A percentile compares a stretch with the other conserved stretches of the same genome.
Evolutionary conservation across 1,284 basidiomycete species (phyloP).

Genomic region (Fomitopsis schrenkii): DNA sequence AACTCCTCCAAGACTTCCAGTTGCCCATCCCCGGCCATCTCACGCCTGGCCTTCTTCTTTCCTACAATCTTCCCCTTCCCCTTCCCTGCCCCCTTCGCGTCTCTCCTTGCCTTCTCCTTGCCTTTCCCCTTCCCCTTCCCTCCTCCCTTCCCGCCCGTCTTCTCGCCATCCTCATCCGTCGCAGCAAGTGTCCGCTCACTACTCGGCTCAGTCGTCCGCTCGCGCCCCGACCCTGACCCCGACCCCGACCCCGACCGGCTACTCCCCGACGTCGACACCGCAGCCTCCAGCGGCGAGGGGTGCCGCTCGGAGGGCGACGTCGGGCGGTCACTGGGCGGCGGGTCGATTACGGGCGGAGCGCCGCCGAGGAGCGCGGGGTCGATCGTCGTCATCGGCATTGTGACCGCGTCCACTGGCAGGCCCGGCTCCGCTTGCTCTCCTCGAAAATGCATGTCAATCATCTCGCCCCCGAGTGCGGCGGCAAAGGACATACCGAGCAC

Average conservation of each 20-base stretch:
- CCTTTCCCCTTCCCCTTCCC: slow-evolving; percentile 7
- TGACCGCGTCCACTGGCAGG: background rate
- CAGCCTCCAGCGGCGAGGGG: background rate
- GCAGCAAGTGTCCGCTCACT: background rate
- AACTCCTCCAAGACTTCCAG: background rate
- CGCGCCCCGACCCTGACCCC: too few relatives aligned
- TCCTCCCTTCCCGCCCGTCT: background rate
- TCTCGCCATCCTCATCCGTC: background rate
- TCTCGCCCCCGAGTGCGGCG: background rate
- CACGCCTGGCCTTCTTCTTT: background rate
- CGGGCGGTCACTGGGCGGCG: background rate
- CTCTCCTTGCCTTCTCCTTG: slow-evolving; percentile 9
- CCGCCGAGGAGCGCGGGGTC: slow-evolving; percentile 22
- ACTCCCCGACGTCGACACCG: background rate
- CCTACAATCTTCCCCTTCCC: background rate
- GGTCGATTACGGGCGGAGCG: background rate
- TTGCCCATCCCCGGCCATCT: background rate
- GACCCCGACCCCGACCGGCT: background rate
- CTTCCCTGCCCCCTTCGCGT: slow-evolving; percentile 4
- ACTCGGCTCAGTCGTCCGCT: background rate
- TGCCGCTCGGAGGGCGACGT: background rate
- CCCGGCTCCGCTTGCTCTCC: background rate
- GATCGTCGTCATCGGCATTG: slow-evolving; percentile 16
- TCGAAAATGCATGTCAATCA: background rate
- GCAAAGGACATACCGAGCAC: background rate